These are phyloP conservation scores for Amphibolis antarctica DNA, from an alignment of 106 monocot genomes.

Conservation along the genomic window DNA sequence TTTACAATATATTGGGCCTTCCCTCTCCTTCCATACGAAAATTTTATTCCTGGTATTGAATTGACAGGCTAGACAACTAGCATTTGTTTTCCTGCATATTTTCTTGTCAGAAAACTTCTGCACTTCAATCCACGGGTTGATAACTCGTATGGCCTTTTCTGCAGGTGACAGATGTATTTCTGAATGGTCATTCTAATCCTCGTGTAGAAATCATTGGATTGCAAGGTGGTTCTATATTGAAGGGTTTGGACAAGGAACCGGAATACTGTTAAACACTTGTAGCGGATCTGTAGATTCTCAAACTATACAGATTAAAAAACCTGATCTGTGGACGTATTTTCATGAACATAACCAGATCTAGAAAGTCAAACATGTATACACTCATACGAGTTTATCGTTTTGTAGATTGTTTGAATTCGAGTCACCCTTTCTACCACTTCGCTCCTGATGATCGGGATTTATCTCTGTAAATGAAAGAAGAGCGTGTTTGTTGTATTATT, in stretches of 20 bases:
- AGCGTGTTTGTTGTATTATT: background rate
- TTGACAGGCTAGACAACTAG: too few relatives aligned
- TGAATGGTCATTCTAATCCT: conserved; percentile 53
- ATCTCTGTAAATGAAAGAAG: background rate
- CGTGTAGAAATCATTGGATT: conserved; percentile 44
- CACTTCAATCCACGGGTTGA: too few relatives aligned
- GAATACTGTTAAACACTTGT: background rate
- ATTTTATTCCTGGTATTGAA: too few relatives aligned
- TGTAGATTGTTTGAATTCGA: background rate
- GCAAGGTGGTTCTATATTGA: conserved; percentile 39
- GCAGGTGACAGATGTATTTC: conserved; percentile 54
- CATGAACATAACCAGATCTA: background rate
- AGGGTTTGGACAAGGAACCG: conserved; percentile 15
- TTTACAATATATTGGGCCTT: too few relatives aligned
- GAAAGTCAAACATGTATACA: conserved; percentile 1
- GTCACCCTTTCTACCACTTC: background rate
- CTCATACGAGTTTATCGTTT: background rate
- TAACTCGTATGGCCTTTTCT: conserved; percentile 3
- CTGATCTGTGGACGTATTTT: background rate
- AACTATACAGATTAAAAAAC: background rate
- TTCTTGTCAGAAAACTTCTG: too few relatives aligned
- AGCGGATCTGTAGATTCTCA: too few relatives aligned
- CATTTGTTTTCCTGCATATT: too few relatives aligned
- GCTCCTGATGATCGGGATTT: too few relatives aligned
- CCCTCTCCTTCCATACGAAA: too few relatives aligned